phyloP scores from a whole-genome alignment of 768 basidiomycete genomes.

The Phanerodontia chrysosporium region DNA sequence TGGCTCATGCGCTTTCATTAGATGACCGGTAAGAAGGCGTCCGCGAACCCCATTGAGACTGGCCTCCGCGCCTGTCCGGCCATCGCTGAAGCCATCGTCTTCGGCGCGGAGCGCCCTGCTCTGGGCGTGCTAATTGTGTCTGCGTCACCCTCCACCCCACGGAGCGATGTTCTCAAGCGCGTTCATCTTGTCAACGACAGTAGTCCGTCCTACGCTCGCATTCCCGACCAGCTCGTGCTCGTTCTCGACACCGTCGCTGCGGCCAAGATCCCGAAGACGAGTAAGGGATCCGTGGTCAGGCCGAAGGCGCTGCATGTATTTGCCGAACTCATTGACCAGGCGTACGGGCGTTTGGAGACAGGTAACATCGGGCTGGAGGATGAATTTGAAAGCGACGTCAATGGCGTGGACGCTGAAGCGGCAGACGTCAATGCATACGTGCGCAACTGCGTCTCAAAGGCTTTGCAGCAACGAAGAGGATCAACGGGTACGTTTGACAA shows the following conservation, averaged over 20 bases:
- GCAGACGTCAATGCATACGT: not conserved
- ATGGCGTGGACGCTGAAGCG: not conserved
- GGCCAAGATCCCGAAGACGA: slow-evolving; percentile 5
- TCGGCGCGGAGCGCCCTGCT: slow-evolving; percentile 1
- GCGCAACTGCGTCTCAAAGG: not conserved
- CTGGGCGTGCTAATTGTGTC: slow-evolving; percentile 7
- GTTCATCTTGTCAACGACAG: not conserved
- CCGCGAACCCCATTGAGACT: slow-evolving; percentile 9
- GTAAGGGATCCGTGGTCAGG: slow-evolving; percentile 10
- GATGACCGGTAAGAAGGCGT: slow-evolving; percentile 11
- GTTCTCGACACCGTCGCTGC: not conserved
- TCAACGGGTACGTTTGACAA: too few relatives aligned
- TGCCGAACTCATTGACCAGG: not conserved
- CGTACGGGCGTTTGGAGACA: slow-evolving; percentile 4
- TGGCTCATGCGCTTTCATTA: not conserved
- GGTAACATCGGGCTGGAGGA: not conserved
- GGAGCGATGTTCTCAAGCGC: not conserved
- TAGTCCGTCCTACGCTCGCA: slow-evolving; percentile 1
- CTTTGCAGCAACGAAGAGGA: not conserved
- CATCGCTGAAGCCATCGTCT: slow-evolving; percentile 10
- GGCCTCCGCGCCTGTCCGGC: slow-evolving; percentile 2
- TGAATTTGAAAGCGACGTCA: not conserved
- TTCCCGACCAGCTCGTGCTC: slow-evolving; percentile 2
- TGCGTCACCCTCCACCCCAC: not conserved
- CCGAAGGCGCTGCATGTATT: slow-evolving; percentile 3